Evolutionary conservation across 306 rosid genomes (phyloP), one percentile per base, ranked within the genome.

Genomic region (Prunus salicina): DNA sequence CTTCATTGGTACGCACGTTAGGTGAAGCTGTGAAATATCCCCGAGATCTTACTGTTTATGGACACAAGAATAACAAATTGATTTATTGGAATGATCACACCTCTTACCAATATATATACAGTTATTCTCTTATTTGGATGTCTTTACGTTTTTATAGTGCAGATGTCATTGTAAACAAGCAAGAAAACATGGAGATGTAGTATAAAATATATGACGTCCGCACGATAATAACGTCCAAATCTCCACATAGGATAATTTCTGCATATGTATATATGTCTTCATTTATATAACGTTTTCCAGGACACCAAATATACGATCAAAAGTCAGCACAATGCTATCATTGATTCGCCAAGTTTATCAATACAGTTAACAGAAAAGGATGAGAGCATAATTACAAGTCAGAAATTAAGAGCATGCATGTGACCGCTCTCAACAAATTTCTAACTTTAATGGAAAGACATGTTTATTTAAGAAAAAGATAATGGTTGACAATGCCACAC

Each of bases 271-370:
- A 16, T 14, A 10, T 52, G 43, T 38, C 43, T 38, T 38, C 43
- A 38, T 38, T 38, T 38, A 38, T 38, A 38, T 38, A 38, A 38
- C 9, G 10, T 7, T 30, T 63, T 43, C 45, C 67, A 63, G 16
- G 22, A 7, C 4, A 63, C 67, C 45, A 63, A 63, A 64, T 34
- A 64, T 11, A 25, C 49, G 27, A 64, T 64, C 27, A 38, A 30
- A 80, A 80, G 84, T 80, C 80, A 80, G 46, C 72, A 60, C 24
- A n/a, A 75, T 18, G 84, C 20, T 34, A 75, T 80, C 71, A 80
- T 80, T 80, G 56, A 69, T 25, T 69, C 73, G 60, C 41, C 82
- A 79, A 72, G 20, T 2, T 18, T 16, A 52, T 73, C 61, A 51
- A 82, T 72, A 20, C 65, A 73, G 79, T 67, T 62, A 61, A 49